Evolutionary conservation across 441 rosid genomes (phyloP), one percentile per base, ranked within the genome.

Genomic region (Adansonia gregorii): DNA sequence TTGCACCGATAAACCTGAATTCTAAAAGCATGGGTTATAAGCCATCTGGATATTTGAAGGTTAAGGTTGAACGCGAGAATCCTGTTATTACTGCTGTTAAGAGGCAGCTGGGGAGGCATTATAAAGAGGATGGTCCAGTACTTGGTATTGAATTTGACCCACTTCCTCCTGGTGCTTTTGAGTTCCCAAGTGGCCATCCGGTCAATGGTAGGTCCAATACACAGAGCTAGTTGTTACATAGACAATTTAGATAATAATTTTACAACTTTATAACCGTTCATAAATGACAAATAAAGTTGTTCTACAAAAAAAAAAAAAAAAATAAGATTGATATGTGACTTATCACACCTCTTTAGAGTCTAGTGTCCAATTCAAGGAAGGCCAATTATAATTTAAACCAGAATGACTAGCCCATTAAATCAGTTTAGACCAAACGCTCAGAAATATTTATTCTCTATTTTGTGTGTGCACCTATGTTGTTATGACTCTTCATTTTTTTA

Each of bases 111-210:
- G 99, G 99, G 58, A 86, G 87, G 82, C 86, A 90, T 77, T 95
- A 92, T 74, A 85, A 76, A 78, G 93, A 87, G 82, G 95, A 92
- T 81, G 98, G 97, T 80, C 99, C 99, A 4, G 86, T 84, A n/a
- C 90, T 93, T 22, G 91, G 93, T 78, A 82, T 91, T 84, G 88
- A 81, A 65, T 95, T 95, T 87, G 89, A 93, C 78, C 82, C 87
- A 74, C 94, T 91, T 82, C 98, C 98, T 79, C 97, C 97, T 58
- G 87, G 88, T 80, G 95, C 98, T 70, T 95, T 95, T 81, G 91
- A 88, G 80, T 89, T 88, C 24, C 86, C 85, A 72, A 84, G 76
- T 74, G 78, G 79, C 78, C 80, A 85, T 72, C 83, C 88, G 15
- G 85, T 82, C 77, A 87, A 79, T 67, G 95, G 98, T 93, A 87